A percentile compares a stretch with the other conserved stretches of the same genome.
phyloP scores from a whole-genome alignment of 1,284 basidiomycete genomes.

The Mycena citricolor region DNA sequence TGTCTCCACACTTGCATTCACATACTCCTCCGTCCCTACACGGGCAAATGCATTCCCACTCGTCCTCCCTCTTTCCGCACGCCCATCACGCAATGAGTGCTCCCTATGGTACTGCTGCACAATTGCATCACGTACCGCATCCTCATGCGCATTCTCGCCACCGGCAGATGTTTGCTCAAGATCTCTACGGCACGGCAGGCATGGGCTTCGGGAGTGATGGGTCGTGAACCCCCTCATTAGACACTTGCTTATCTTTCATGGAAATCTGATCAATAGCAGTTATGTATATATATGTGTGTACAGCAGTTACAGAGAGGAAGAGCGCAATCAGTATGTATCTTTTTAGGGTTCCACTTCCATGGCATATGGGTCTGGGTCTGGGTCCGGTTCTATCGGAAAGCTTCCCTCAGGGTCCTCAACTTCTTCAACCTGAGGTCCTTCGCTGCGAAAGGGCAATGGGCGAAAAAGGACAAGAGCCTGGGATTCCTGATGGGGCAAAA shows the following conservation, averaged over 20 bases:
- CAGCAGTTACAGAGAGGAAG: conserved; percentile 1
- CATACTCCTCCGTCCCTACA: conserved; percentile 24
- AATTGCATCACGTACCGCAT: conserved; percentile 76
- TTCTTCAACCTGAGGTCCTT: conserved; percentile 22
- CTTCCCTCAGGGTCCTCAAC: conserved; percentile 15
- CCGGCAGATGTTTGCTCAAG: conserved; percentile 40
- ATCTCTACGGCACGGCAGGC: too few species aligned
- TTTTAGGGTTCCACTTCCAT: conserved; percentile 57
- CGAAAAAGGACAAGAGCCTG: conserved; percentile 62
- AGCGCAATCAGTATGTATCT: conserved; percentile 16
- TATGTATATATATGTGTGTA: conserved; percentile 19
- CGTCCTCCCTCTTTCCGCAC: conserved; percentile 28
- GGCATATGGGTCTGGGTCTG: conserved; percentile 31
- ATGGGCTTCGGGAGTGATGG: too few species aligned
- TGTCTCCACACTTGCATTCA: conserved; percentile 25
- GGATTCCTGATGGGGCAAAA: conserved; percentile 28
- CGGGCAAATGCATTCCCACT: conserved; percentile 32
- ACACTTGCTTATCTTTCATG: too few species aligned
- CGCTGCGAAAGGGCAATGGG: conserved; percentile 37
- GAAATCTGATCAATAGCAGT: too few species aligned
- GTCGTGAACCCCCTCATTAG: too few species aligned
- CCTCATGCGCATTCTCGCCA: conserved; percentile 73
- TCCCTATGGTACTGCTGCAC: conserved; percentile 45
- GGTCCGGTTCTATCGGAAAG: conserved; percentile 2
- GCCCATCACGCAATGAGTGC: conserved; percentile 46